Evolutionary conservation across 495 filamentous ascomycete genomes (phyloP), one percentile per base, ranked within the genome.

Genomic region (Penicillium arizonense): DNA sequence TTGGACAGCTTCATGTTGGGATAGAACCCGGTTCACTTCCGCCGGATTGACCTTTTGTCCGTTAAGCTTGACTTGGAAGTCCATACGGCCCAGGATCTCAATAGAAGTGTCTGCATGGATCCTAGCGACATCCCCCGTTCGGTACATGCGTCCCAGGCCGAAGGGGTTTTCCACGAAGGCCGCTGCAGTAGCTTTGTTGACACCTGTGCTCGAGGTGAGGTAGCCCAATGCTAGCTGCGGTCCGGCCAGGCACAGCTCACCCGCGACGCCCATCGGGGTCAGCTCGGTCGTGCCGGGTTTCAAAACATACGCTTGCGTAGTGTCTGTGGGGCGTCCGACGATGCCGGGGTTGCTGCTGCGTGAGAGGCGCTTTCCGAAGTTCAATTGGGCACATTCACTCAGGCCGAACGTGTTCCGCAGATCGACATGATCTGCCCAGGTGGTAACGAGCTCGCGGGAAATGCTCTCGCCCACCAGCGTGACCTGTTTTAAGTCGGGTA

Each of bases 61-160:
- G 33, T 69, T 57, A 21, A 78, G 68, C 61, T 78, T 79, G 47
- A 77, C 55, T 52, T 77, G 75, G 39, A 48, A 53, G 46, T 77
- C 74, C n/a, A 61, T 58, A 28, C 76, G 65, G 10, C 74, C 73
- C 18, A 74, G 7, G 39, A 76, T 67, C 20, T 73, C 64, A 30
- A 76, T 55, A 13, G 45, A 63, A 8, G 70, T 67, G 46, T 75
- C 64, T 10, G 20, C 38, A 48, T 71, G 59, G 36, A 49, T 51
- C 4, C 43, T 36, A 14, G 45, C 72, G 13, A 72, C 39, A 44
- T 76, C 72, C 0, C 72, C 70, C 13, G 55, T 72, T 30, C 63
- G 59, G 41, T 70, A 75, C 13, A 74, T 43, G 2, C 56, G 50
- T 5, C 58, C 47, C 10, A 45, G 33, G 20, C 52, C 55, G 26